Conservation (phyloP, 2,329 filamentous ascomycete species). For the Colletotrichum liriopes region DNA sequence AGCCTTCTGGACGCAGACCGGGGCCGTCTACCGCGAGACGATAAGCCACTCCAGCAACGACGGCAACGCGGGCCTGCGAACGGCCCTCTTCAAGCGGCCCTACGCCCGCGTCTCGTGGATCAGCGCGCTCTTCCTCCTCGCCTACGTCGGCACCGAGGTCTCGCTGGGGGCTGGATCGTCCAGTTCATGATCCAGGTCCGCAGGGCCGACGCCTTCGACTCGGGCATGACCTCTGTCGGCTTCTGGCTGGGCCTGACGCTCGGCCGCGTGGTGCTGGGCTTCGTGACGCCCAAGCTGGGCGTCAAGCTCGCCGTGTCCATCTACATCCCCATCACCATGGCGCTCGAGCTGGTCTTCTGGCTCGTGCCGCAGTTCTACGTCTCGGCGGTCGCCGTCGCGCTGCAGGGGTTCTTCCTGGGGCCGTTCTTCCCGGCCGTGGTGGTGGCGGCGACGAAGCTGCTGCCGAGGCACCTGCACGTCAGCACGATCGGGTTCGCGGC, state of each 20-base stretch:
- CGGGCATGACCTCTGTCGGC: slow-evolving; percentile 82
- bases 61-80: slow-evolving; percentile 51
- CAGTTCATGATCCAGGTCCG: slow-evolving; percentile 86
- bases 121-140: slow-evolving; percentile 80
- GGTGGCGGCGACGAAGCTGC: slow-evolving; percentile 77
- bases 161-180: slow-evolving; percentile 86
- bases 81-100: slow-evolving; percentile 59
- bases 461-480: slow-evolving; percentile 83
- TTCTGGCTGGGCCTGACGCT: slow-evolving; percentile 87
- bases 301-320: slow-evolving; percentile 75
- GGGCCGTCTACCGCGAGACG: slow-evolving; percentile 65
- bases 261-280: slow-evolving; percentile 79
- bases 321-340: slow-evolving; percentile 77
- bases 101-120: slow-evolving; percentile 75
- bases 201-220: slow-evolving; percentile 76
- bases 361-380: slow-evolving; percentile 84
- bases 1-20: slow-evolving; percentile 74
- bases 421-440: slow-evolving; percentile 83
- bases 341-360: slow-evolving; percentile 83
- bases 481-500: slow-evolving; percentile 83
- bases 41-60: slow-evolving; percentile 45
- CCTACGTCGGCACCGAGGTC: slow-evolving; percentile 84
- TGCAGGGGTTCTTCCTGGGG: slow-evolving; percentile 86
- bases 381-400: slow-evolving; percentile 78
- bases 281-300: slow-evolving; percentile 80